Evolutionary conservation across 2,329 filamentous ascomycete species (phyloP).

Genomic region (Monilinia fructicola): DNA sequence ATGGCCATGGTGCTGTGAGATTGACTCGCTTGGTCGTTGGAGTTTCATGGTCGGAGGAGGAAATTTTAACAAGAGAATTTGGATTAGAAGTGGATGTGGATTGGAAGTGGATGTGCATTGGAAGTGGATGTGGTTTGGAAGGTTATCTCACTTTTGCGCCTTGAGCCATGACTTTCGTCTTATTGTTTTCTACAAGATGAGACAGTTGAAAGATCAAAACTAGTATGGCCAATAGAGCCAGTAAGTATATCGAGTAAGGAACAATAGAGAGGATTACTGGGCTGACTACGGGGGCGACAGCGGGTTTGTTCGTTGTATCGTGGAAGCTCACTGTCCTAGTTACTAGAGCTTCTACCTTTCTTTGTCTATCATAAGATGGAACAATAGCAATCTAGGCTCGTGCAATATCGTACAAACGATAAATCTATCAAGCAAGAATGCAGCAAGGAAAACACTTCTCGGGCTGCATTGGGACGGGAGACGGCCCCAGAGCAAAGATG

Average conservation of each 20-base stretch:
- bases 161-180: background rate
- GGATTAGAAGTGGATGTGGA: background rate
- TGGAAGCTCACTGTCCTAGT: no score
- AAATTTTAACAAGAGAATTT: background rate
- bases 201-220: background rate
- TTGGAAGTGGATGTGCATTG: background rate
- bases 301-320: no score
- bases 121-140: background rate
- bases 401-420: no score
- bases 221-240: fast-evolving
- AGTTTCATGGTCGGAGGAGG: no score
- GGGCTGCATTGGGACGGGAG: background rate
- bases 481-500: background rate
- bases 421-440: background rate
- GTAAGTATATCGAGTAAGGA: background rate
- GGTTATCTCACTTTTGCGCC: background rate
- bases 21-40: background rate
- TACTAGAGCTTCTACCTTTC: no score
- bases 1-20: background rate
- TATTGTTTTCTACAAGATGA: background rate
- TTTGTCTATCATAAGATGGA: no score
- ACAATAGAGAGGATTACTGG: no score
- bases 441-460: background rate
- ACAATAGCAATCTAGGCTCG: no score
- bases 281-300: no score